Evolutionary conservation across 2,329 filamentous ascomycete species (phyloP), one percentile per base, ranked within the genome.

Genomic region (Colletotrichum incanum): DNA sequence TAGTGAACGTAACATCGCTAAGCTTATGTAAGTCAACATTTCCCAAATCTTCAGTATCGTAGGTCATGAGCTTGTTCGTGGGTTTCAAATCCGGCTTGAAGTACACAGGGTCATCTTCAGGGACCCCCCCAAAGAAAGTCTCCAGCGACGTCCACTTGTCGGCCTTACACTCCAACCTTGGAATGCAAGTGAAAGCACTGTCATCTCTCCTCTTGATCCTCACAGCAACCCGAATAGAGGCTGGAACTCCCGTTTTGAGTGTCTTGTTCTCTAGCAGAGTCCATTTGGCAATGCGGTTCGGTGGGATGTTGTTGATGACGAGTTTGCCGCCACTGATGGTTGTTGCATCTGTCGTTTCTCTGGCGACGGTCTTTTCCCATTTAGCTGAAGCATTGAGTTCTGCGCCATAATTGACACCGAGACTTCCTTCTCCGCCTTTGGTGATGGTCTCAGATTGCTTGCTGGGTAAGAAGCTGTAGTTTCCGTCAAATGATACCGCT

Each of bases 91-190:
- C 49, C 18, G 74, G 74, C 23, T 75, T 71, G 39, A 75, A 72
- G 39, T 75, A 67, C 28, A 75, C 56, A 1, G 73, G 74, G 52
- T 75, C 74, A 52, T 75, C 73, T 23, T 60, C 59, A 2, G 60
- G 60, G 20, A 55, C n/a, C 56, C 2, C 54, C 39, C 77, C 78
- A 72, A 80, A 79, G 26, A 81, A 52, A 1, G 39, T 67, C 9
- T 76, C 76, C 26, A 79, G 56, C 18, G 77, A 76, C 0, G 77
- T 76, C 55, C 74, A 76, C 56, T 76, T 77, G 14, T 81, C 80
- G 1, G 76, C 78, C 28, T 73, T 75, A 11, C 74, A 78, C 52
- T 75, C 63, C 65, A 81, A 76, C 16, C 72, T 76, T 54, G 80
- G 71, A 18, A 61, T 71, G 62, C 78, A 79, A 45, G 77, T 62